phyloP scores from a whole-genome alignment of 2,329 filamentous ascomycete species.

The Verticillium dahliae region DNA sequence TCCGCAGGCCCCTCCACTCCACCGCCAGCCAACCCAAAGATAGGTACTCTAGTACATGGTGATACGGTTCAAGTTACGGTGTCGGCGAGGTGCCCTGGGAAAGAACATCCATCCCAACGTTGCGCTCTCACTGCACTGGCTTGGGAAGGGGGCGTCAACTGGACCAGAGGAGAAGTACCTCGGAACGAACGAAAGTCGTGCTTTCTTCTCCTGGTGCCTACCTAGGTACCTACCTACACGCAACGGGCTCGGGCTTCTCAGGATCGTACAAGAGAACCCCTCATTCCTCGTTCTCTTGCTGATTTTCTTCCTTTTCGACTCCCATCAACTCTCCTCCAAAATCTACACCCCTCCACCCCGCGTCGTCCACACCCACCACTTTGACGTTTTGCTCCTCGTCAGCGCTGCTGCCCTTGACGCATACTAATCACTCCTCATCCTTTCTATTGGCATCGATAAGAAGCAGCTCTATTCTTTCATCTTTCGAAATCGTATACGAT shows the following conservation, averaged over 20 bases:
- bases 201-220: not conserved
- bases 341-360: not conserved
- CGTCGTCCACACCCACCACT: not conserved
- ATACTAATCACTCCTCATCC: not conserved
- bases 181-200: not conserved
- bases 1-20: not conserved
- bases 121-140: not conserved
- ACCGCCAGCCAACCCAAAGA: not conserved
- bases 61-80: not conserved
- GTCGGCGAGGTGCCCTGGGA: not conserved
- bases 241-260: not conserved
- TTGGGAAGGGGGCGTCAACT: not conserved
- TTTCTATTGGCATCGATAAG: not conserved
- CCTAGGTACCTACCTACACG: too few relatives aligned
- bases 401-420: not conserved
- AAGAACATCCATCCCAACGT: not conserved
- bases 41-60: not conserved
- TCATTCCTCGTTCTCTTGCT: slow-evolving; percentile 6
- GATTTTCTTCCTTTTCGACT: slow-evolving; percentile 2
- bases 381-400: not conserved
- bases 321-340: slow-evolving; percentile 5
- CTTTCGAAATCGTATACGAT: not conserved
- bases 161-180: not conserved
- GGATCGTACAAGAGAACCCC: slow-evolving; percentile 8
- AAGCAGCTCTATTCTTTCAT: not conserved